phyloP scores from a whole-genome alignment of 2,329 filamentous ascomycete species.

The Nemania serpens region DNA sequence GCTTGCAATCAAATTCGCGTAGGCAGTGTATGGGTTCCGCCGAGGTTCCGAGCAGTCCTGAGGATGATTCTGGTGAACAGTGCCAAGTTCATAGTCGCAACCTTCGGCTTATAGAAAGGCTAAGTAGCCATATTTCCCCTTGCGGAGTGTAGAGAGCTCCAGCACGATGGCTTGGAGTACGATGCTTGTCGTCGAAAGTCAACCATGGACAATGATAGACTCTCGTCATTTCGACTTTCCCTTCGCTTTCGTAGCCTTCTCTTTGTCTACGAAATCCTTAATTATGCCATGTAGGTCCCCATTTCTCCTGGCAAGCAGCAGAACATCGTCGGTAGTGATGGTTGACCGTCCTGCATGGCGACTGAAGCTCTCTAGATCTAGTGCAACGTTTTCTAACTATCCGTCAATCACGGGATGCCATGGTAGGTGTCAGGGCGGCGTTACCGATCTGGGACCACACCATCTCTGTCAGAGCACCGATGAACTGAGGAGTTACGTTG shows the following conservation, averaged over 20 bases:
- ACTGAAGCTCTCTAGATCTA: slow-evolving; percentile 61
- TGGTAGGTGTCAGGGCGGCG: not conserved
- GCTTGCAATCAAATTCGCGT: no score
- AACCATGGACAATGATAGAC: not conserved
- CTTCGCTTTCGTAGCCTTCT: slow-evolving; percentile 49
- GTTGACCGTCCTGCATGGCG: slow-evolving; percentile 81
- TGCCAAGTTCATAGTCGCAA: no score
- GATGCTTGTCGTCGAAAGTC: not conserved
- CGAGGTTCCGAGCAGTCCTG: no score
- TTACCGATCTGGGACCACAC: slow-evolving; percentile 77
- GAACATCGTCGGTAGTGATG: slow-evolving; percentile 83
- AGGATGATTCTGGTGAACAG: no score
- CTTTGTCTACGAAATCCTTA: slow-evolving; percentile 66
- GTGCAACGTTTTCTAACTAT: slow-evolving; percentile 57
- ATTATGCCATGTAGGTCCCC: slow-evolving; percentile 81
- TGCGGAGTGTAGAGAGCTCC: no score
- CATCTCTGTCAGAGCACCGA: slow-evolving; percentile 75
- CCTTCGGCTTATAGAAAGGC: no score
- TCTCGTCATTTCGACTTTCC: slow-evolving; percentile 38
- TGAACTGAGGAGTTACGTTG: slow-evolving; percentile 92
- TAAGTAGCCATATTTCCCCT: no score
- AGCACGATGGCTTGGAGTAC: no score
- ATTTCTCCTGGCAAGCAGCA: slow-evolving; percentile 85
- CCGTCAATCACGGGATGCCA: slow-evolving; percentile 16
- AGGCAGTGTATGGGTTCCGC: no score